A percentile compares a stretch with the other conserved stretches of the same genome.
phyloP scores from a whole-genome alignment of 1,284 basidiomycete genomes.

The Microbotryum saponariae region DNA sequence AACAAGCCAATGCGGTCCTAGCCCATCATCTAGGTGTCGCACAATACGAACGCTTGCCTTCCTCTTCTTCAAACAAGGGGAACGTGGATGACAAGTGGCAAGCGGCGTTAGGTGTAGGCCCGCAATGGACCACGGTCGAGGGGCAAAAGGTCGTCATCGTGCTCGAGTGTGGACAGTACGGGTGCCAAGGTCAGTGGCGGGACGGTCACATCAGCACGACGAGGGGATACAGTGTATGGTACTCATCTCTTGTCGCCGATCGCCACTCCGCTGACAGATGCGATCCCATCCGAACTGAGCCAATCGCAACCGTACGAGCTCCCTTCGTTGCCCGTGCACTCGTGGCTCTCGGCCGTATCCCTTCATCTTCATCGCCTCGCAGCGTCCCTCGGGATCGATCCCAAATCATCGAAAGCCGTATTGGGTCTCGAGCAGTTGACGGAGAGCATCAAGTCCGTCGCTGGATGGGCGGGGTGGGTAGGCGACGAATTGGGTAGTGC shows the following conservation, averaged over 20 bases:
- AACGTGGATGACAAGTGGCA: background rate
- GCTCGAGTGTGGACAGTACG: slow-evolving; percentile 21
- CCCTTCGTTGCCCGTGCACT: slow-evolving; percentile 17
- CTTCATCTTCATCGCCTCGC: slow-evolving; percentile 32
- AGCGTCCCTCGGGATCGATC: slow-evolving; percentile 8
- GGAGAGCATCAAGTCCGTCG: slow-evolving; percentile 20
- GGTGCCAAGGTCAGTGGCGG: slow-evolving; percentile 9
- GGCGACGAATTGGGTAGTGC: slow-evolving; percentile 22
- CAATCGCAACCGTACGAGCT: background rate
- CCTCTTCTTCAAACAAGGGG: background rate
- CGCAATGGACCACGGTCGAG: background rate
- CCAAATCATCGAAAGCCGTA: background rate
- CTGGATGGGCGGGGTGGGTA: slow-evolving; percentile 29
- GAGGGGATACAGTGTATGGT: no score
- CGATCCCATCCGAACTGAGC: slow-evolving; percentile 3
- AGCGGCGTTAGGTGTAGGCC: background rate
- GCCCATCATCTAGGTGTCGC: slow-evolving; percentile 28
- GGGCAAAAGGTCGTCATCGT: slow-evolving; percentile 18
- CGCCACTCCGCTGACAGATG: no score
- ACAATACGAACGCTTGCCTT: slow-evolving; percentile 17
- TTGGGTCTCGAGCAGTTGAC: slow-evolving; percentile 12
- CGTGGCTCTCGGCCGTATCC: slow-evolving; percentile 24
- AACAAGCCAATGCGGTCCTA: slow-evolving; percentile 28
- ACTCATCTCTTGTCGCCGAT: no score
- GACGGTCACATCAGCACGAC: no score